Evolutionary conservation across 2,329 filamentous ascomycete genomes (phyloP).

Genomic region (Arthrobotrys iridis): DNA sequence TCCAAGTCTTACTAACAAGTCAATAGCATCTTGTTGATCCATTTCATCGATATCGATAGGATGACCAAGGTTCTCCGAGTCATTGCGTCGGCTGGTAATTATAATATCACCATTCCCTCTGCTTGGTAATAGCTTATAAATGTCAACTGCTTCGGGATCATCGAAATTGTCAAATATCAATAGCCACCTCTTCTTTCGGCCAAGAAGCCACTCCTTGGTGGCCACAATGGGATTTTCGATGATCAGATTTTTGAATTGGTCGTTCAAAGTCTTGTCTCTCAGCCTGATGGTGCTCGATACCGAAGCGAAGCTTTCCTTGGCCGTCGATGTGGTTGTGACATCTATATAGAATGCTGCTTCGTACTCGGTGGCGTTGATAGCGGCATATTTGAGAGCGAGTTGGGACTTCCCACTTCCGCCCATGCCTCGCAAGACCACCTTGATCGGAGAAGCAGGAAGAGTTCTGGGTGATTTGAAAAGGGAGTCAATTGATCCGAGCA

Average conservation of each 20-base stretch:
- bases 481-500: too few relatives aligned
- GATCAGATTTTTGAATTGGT: background rate
- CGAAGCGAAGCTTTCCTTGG: background rate
- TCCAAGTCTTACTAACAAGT: too few relatives aligned
- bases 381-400: background rate
- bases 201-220: background rate
- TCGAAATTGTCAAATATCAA: background rate
- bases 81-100: too few relatives aligned
- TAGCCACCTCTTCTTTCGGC: background rate
- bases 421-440: too few relatives aligned
- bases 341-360: background rate
- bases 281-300: background rate
- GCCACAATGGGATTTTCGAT: background rate
- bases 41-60: too few relatives aligned
- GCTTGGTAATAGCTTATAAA: background rate
- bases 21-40: too few relatives aligned
- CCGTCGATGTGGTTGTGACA: background rate
- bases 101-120: too few relatives aligned
- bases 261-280: background rate
- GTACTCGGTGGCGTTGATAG: background rate
- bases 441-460: too few relatives aligned
- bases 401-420: background rate
- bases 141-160: background rate
- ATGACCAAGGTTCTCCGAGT: too few relatives aligned
- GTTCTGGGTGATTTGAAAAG: too few relatives aligned